A percentile compares a stretch with the other conserved stretches of the same genome.
phyloP scores from a whole-genome alignment of 208 protist species.

The Balamuthia mandrillaris region DNA sequence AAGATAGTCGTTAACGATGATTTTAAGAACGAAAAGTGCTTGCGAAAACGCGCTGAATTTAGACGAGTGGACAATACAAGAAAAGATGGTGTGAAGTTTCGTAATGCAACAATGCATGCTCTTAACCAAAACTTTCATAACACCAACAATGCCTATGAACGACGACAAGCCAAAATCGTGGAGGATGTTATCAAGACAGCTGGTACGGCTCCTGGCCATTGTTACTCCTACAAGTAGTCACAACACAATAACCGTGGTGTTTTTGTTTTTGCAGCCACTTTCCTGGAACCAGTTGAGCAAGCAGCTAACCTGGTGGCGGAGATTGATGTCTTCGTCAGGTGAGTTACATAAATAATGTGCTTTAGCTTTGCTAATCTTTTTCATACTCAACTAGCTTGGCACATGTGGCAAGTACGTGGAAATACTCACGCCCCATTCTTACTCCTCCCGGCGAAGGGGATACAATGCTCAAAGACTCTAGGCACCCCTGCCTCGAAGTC shows the following conservation, averaged over 20 bases:
- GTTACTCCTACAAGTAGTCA: background rate
- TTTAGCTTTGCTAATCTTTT: background rate
- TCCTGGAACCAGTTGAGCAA: conserved; percentile 5
- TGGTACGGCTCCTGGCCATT: background rate
- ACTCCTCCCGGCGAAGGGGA: background rate
- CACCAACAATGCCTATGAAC: conserved; percentile 24
- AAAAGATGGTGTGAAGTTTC: conserved; percentile 40
- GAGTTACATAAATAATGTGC: background rate
- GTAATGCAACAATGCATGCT: background rate
- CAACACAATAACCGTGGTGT: background rate
- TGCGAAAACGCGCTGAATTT: conserved; percentile 30
- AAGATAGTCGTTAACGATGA: background rate
- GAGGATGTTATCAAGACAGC: background rate
- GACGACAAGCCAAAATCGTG: conserved; percentile 9
- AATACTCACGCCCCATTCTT: background rate
- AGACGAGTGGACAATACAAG: background rate
- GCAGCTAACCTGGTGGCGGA: background rate
- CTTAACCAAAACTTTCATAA: conserved; percentile 27
- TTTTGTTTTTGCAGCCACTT: background rate
- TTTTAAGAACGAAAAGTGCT: conserved; percentile 24
- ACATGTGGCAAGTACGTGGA: background rate
- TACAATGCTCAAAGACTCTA: conserved; percentile 22
- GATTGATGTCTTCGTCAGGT: conserved; percentile 32
- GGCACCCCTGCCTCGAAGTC: conserved; percentile 83
- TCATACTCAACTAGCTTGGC: background rate